Conservation (phyloP, 169 alveolate genomes). For the Plasmodium fragile region DNA sequence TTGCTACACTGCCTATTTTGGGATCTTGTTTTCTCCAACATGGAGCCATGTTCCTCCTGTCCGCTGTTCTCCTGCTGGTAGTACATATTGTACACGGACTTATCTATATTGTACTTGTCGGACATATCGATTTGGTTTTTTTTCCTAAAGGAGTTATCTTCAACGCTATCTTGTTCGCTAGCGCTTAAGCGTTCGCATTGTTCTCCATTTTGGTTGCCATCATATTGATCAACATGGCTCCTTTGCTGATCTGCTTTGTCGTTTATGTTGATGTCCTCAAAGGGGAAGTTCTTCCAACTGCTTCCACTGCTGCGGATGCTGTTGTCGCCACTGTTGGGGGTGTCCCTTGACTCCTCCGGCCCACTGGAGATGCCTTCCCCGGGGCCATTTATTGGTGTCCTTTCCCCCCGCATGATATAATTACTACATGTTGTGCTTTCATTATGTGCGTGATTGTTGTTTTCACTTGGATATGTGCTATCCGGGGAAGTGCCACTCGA, state of each 20-base stretch:
- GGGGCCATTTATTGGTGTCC: neutral
- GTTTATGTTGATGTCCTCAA: neutral
- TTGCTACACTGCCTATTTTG: neutral
- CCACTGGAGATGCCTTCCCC: neutral
- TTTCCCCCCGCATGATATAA: neutral
- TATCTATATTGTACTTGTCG: constrained; percentile 25
- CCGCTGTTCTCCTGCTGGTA: neutral
- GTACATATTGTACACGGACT: constrained; percentile 11
- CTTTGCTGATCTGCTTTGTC: neutral
- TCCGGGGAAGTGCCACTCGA: neutral
- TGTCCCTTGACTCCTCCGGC: neutral
- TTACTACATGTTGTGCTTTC: neutral
- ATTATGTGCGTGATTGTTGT: neutral
- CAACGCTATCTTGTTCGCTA: neutral
- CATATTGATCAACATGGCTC: neutral
- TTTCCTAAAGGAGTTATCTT: neutral
- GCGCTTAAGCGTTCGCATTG: neutral
- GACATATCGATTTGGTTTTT: constrained; percentile 12
- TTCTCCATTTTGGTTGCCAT: neutral
- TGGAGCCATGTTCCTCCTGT: neutral
- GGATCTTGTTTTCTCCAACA: neutral
- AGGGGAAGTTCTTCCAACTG: neutral
- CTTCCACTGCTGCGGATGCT: neutral
- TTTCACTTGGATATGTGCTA: neutral
- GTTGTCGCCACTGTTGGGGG: neutral